phyloP scores from a whole-genome alignment of 148 eudicot genomes.

The Diospyros kaki region DNA sequence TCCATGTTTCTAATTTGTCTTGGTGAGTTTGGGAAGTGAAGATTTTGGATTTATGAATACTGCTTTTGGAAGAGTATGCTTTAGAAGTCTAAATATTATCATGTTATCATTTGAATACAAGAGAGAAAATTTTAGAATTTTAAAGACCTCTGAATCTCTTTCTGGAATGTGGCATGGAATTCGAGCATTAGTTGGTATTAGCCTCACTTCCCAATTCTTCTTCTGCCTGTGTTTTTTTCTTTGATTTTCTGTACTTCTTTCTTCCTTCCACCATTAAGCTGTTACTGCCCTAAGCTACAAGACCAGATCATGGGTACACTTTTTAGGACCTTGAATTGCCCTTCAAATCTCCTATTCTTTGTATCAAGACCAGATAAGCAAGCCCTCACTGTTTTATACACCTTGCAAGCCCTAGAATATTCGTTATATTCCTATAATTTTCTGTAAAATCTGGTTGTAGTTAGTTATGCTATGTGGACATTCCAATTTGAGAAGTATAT shows the following conservation, averaged over 20 bases:
- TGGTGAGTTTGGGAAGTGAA: neutral
- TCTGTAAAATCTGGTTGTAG: too few species aligned
- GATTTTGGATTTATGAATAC: neutral
- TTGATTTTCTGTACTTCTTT: neutral
- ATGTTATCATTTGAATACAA: neutral
- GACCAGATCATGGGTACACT: neutral
- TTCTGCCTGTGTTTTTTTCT: neutral
- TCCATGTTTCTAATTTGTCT: neutral
- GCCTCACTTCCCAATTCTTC: neutral
- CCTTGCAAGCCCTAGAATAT: too few species aligned
- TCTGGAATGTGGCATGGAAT: neutral
- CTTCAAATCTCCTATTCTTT: too few species aligned
- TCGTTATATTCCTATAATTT: too few species aligned
- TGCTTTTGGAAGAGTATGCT: neutral
- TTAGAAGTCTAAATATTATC: neutral
- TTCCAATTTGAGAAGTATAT: too few species aligned
- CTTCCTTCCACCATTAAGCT: neutral
- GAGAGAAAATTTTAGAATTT: neutral
- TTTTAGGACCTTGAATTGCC: too few species aligned
- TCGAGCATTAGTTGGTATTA: neutral
- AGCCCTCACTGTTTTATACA: too few species aligned
- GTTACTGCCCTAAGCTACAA: too few species aligned
- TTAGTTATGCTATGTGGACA: too few species aligned
- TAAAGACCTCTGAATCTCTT: neutral
- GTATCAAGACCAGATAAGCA: too few species aligned